Evolutionary conservation across 2,329 filamentous ascomycete species (phyloP).

Genomic region (Ceratocystis albifundus): DNA sequence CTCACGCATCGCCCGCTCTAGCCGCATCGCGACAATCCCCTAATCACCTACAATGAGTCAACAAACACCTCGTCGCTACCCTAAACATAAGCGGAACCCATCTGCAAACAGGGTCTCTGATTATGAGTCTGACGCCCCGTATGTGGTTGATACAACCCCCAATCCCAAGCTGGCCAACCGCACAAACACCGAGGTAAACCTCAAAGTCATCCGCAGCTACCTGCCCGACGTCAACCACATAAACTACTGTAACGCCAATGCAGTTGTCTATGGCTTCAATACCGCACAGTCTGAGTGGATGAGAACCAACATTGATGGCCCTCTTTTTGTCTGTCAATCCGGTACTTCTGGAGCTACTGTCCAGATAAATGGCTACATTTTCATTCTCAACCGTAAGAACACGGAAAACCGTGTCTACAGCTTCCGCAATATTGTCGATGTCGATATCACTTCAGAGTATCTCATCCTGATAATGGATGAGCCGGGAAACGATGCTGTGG

Average conservation of each 20-base stretch:
- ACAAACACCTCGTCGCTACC: constrained; percentile 33
- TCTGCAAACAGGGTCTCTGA: constrained; percentile 40
- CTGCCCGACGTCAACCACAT: constrained; percentile 62
- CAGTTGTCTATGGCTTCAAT: constrained; percentile 73
- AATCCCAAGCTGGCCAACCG: constrained; percentile 43
- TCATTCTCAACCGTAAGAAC: constrained; percentile 61
- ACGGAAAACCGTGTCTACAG: constrained; percentile 60
- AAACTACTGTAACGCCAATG: constrained; percentile 70
- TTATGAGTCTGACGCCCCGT: constrained; percentile 54
- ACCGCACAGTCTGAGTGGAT: constrained; percentile 60
- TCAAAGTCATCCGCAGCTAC: constrained; percentile 71
- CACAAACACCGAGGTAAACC: constrained; percentile 76
- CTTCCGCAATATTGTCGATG: constrained; percentile 48
- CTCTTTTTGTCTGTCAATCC: constrained; percentile 55
- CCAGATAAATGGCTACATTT: constrained; percentile 40
- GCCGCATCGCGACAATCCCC: too few relatives aligned
- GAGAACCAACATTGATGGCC: constrained; percentile 74
- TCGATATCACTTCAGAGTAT: constrained; percentile 50
- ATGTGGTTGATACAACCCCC: constrained; percentile 36
- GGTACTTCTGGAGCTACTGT: neutral
- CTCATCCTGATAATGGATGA: constrained; percentile 38
- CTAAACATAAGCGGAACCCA: constrained; percentile 33
- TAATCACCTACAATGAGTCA: constrained; percentile 33
- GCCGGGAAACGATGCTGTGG: constrained; percentile 36
- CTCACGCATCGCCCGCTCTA: neutral